Evolutionary conservation across 306 rosid genomes (phyloP).

Genomic region (Vicia faba): DNA sequence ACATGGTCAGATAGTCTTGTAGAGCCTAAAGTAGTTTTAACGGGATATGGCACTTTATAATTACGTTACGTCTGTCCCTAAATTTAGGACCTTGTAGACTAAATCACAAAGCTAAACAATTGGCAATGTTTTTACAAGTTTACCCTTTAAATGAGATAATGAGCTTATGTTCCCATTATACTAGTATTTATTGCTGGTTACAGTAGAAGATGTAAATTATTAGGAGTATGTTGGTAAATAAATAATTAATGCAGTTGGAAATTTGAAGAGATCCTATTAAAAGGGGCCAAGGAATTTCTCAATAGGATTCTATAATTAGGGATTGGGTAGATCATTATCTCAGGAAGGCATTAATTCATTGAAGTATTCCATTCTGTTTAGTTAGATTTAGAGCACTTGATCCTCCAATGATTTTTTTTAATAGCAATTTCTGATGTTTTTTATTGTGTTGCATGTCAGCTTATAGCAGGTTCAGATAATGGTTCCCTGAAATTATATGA

Average conservation of each 20-base stretch:
- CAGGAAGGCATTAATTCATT: slow-evolving; percentile 6
- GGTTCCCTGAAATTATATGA: slow-evolving; percentile 78
- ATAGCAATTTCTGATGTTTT: slow-evolving; percentile 37
- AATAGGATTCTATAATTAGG: neutral
- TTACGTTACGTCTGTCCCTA: neutral
- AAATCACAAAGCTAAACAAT: neutral
- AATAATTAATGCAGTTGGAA: neutral
- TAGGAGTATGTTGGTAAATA: slow-evolving; percentile 1
- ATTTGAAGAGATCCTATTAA: neutral
- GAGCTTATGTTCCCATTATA: neutral
- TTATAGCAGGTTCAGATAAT: slow-evolving; percentile 91
- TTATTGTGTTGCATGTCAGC: slow-evolving; percentile 54
- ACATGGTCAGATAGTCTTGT: slow-evolving; percentile 16
- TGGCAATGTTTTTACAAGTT: neutral
- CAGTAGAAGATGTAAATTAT: neutral
- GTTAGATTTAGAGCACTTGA: slow-evolving; percentile 36
- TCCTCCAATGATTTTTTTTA: slow-evolving; percentile 25
- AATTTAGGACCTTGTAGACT: neutral
- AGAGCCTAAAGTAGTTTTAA: slow-evolving; percentile 27
- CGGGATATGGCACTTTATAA: slow-evolving; percentile 1
- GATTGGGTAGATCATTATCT: slow-evolving; percentile 7
- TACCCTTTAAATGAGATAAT: neutral
- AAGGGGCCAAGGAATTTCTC: neutral
- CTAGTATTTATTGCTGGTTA: neutral
- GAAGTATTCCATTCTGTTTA: slow-evolving; percentile 27